These are phyloP conservation scores for Apiotrichum brassicae DNA, from an alignment of 1,284 basidiomycete genomes.

Conservation along the genomic window DNA sequence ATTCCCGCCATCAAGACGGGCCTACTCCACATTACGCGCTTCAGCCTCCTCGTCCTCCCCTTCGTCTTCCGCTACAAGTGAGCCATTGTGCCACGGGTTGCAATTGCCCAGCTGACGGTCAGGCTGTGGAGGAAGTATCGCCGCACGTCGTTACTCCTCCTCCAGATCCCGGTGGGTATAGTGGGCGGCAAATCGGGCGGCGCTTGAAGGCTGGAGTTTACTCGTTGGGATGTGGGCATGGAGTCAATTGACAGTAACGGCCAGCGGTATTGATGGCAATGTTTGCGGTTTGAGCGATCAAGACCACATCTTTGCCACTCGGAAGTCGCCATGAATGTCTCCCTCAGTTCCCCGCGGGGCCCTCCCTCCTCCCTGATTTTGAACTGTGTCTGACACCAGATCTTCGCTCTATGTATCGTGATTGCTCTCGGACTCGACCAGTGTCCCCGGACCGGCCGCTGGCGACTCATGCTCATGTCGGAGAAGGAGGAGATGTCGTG, in stretches of 20 bases:
- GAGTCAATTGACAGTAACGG: too few relatives aligned
- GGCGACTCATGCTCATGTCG: constrained; percentile 52
- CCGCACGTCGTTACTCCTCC: constrained; percentile 42
- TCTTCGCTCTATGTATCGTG: constrained; percentile 51
- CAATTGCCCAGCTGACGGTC: constrained; percentile 2
- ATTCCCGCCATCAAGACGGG: constrained; percentile 49
- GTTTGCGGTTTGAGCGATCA: too few relatives aligned
- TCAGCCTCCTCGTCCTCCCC: constrained; percentile 49
- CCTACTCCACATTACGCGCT: constrained; percentile 46
- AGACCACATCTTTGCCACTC: too few relatives aligned
- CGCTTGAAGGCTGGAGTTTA: too few relatives aligned
- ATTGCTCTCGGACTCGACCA: constrained; percentile 52
- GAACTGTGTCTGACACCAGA: constrained; percentile 26
- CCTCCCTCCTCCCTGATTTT: too few relatives aligned
- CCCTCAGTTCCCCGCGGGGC: too few relatives aligned
- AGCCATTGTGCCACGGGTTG: constrained; percentile 10
- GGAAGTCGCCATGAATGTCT: too few relatives aligned
- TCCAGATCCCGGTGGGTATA: constrained; percentile 47
- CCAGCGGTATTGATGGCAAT: too few relatives aligned
- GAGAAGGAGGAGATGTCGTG: constrained; percentile 51
- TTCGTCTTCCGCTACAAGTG: constrained; percentile 50
- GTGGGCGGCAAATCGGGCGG: not conserved
- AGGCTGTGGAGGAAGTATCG: constrained; percentile 48
- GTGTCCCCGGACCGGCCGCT: constrained; percentile 48
- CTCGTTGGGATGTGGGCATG: too few relatives aligned